phyloP scores from a whole-genome alignment of 768 basidiomycete genomes.

The Leccinum incarnatum region DNA sequence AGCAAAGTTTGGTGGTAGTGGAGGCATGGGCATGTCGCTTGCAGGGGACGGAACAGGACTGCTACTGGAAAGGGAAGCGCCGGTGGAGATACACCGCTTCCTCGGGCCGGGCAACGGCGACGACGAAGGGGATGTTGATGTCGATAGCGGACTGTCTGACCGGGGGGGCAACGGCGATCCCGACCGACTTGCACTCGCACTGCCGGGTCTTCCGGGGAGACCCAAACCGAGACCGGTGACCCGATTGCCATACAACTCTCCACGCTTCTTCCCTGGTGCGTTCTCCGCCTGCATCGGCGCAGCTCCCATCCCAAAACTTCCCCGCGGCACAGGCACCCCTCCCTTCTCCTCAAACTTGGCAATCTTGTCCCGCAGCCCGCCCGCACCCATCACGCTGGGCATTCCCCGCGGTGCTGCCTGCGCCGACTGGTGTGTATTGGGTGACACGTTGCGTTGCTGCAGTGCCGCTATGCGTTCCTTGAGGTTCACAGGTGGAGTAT shows the following conservation, averaged over 20 bases:
- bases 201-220: neutral
- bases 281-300: conserved; percentile 53
- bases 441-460: conserved; percentile 50
- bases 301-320: conserved; percentile 67
- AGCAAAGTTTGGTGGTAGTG: conserved; percentile 21
- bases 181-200: conserved; percentile 1
- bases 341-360: conserved; percentile 80
- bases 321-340: conserved; percentile 70
- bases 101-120: conserved; percentile 15
- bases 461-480: conserved; percentile 84
- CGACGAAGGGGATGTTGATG: conserved; percentile 4
- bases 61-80: conserved; percentile 16
- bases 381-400: conserved; percentile 23
- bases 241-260: conserved; percentile 75
- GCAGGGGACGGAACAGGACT: neutral
- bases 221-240: conserved; percentile 38
- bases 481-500: conserved; percentile 47
- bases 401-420: conserved; percentile 30
- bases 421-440: conserved; percentile 32
- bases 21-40: conserved; percentile 22
- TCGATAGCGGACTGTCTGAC: conserved; percentile 10
- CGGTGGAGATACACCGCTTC: conserved; percentile 32
- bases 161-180: conserved; percentile 15
- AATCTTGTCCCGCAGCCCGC: conserved; percentile 62
- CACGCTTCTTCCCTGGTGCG: conserved; percentile 47